Percentiles rank a stretch among this genome's conserved stretches.
These are phyloP conservation scores for Sphenostylis stenocarpa DNA, from an alignment of 306 rosid genomes.

Conservation along the genomic window DNA sequence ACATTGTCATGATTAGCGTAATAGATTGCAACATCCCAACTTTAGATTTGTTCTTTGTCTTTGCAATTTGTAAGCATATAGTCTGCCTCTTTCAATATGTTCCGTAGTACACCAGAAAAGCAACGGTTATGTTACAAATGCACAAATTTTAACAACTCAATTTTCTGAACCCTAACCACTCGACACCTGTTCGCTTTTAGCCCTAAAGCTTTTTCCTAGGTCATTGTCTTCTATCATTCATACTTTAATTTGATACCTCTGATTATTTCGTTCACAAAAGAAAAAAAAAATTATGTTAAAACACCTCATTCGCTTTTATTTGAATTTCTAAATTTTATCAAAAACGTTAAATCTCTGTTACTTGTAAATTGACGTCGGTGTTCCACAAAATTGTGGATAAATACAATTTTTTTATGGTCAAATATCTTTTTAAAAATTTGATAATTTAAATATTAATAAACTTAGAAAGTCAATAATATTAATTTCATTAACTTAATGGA, in stretches of 20 bases:
- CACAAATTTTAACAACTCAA: background rate
- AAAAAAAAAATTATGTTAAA: too few species aligned
- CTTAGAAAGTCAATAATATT: too few species aligned
- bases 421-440: too few species aligned
- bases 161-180: background rate
- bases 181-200: slow-evolving; percentile 30
- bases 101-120: background rate
- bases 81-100: background rate
- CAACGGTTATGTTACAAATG: slow-evolving; percentile 20
- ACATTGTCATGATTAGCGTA: background rate
- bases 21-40: background rate
- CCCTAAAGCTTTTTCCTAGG: background rate
- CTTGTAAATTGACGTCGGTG: too few species aligned
- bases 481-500: too few species aligned
- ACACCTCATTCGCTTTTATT: too few species aligned
- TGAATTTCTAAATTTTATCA: too few species aligned
- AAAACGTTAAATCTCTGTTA: too few species aligned
- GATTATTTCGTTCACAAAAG: background rate
- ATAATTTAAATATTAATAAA: too few species aligned
- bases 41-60: background rate
- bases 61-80: background rate
- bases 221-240: background rate
- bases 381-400: too few species aligned
- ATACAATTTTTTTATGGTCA: too few species aligned
- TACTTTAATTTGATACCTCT: background rate